Evolutionary conservation across 1,284 basidiomycete species (phyloP), one percentile per base, ranked within the genome.

Genomic region (Phellopilus nigrolimitatus): DNA sequence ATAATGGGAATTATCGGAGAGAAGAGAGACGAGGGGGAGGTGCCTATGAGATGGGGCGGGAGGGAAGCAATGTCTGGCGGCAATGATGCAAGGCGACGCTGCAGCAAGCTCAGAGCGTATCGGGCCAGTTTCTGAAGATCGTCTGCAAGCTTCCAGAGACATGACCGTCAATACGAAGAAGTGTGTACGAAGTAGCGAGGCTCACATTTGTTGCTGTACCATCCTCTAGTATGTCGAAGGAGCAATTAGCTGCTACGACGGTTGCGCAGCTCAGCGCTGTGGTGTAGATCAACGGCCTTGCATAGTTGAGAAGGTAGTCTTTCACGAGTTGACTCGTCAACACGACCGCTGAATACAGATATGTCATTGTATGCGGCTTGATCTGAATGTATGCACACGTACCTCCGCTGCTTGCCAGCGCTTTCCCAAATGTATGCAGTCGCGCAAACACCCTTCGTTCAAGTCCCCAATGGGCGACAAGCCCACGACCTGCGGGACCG

Each of bases 261-360:
- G 82, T 91, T 13, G 84, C 75, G 57, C 83, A 79, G 51, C 84
- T 82, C 57, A 91, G 74, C 0, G 89, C 80, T 0, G 92, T 95
- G 1, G 91, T 95, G 69, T 91, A 97, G 50, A 95, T 91, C 44
- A 98, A 73, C 3, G 93, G 83, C 27, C 95, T 77, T 0, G 93
- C 93, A 68, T 97, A 98, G 66, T 98, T 98, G 63, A 97, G 72
- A 17, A 97, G 72, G 68, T 94, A 97, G 55, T 88, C 80, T 6
- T 87, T 80, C 27, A 93, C 76, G 1, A 91, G 71, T 2, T 77
- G 72, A 12, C 76, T 84, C 34, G 83, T 86, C 21, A 97, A 70
- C 3, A 97, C 67, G 2, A 91, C 86, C 36, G 93, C 95, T 93
- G 53, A 37, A 21, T 34, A 50, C 36, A 31, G 28, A 34, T 13